Base-by-base conservation (phyloP, 148 eudicot species). In the Arctostaphylos glauca region DNA sequence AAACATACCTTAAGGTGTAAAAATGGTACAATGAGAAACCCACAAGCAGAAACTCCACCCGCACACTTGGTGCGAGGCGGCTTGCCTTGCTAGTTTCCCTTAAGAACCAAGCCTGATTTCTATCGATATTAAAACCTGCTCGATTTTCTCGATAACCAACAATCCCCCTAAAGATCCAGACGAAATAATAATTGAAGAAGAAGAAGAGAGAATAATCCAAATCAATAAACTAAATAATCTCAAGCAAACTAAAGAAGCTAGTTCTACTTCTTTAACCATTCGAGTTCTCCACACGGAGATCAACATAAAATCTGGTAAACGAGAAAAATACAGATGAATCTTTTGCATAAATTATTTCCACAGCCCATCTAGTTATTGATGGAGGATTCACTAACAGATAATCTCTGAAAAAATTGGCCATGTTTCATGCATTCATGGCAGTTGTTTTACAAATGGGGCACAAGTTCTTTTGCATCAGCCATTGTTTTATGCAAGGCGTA, bases 381-480 rank as follows among this genome's bases (percentile, higher is more conserved):
- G 70, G 70, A 59, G 5, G 70, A 9, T 14, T 14, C 23, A 23
- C 3, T 21, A 48, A 16, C 64, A n/a, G 19, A 64, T 48, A 8
- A 54, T 25, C 48, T 48, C 54, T 44, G 72, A 47, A 62, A 53
- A 43, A 50, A 47, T 6, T 41, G 3, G n/a, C 23, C 23, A 7
- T 46, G 48, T 81, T 76, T 87, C 77, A 88, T 58, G 86, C 86
- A 16, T 83, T 84, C 71, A 95, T 76, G 31, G 86, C 99, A 0
- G 97, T 90, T 74, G 93, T 91, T 88, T 96, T 96, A 88, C 99
- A 96, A 82, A 96, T 94, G 53, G 99, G 99, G 87, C 99, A 96
- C 83, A 89, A 49, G 71, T 96, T 96, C 87, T 96, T 96, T 81
- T 90, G 98, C 66, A 82, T 78, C 49, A 96, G 90, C 99, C 99